Evolutionary conservation across 257 asterid species (phyloP).

Genomic region (Echium plantagineum): DNA sequence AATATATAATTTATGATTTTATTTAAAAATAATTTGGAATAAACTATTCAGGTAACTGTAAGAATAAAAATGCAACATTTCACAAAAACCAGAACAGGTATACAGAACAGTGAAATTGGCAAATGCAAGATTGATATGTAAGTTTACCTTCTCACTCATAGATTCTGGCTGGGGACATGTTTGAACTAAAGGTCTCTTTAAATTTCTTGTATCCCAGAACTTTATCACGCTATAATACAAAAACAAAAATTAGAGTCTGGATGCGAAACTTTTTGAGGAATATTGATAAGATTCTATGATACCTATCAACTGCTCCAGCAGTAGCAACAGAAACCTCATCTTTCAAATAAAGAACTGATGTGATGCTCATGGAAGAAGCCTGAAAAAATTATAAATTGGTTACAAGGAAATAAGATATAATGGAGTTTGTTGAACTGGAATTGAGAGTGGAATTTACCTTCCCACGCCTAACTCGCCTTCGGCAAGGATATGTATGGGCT

Average conservation of each 20-base stretch:
- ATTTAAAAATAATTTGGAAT: background rate
- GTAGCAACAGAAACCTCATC: slow-evolving; percentile 80
- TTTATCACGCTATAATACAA: slow-evolving; percentile 42
- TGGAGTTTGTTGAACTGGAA: slow-evolving; percentile 3
- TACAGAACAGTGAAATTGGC: no score
- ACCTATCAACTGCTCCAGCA: slow-evolving; percentile 99
- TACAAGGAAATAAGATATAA: slow-evolving; percentile 3
- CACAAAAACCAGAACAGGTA: no score
- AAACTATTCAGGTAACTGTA: background rate
- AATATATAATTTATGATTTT: no score
- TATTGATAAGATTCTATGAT: background rate
- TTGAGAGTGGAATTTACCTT: slow-evolving; percentile 35
- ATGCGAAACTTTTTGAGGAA: background rate
- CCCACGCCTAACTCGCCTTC: slow-evolving; percentile 48
- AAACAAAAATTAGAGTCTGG: slow-evolving; percentile 3
- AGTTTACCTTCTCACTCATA: slow-evolving; percentile 39
- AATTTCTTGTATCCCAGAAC: slow-evolving; percentile 87
- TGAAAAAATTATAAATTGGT: slow-evolving; percentile 12
- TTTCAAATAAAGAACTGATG: slow-evolving; percentile 81
- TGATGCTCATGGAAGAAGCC: slow-evolving; percentile 74
- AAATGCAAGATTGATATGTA: background rate
- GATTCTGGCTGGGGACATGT: slow-evolving; percentile 49
- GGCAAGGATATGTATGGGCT: slow-evolving; percentile 52
- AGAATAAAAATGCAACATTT: no score
- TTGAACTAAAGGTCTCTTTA: slow-evolving; percentile 56